phyloP scores from a whole-genome alignment of 192 early-diverging fungal species.

The Coemansia asiatica region DNA sequence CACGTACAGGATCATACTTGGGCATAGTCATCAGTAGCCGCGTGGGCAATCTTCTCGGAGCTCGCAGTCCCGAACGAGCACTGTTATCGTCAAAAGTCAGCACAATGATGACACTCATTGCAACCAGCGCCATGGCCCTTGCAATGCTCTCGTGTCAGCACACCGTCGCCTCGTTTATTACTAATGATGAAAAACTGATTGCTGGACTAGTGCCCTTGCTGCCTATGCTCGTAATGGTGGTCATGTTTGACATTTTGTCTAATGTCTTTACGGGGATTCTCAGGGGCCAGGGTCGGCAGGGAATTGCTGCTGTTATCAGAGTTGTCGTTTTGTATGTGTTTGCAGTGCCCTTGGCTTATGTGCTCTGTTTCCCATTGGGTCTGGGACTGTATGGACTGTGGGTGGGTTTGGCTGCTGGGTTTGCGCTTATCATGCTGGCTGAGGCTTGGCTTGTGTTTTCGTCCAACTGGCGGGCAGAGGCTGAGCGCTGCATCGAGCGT shows the following conservation, averaged over 20 bases:
- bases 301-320: slow-evolving; percentile 53
- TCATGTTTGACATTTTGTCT: slow-evolving; percentile 58
- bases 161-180: slow-evolving; percentile 57
- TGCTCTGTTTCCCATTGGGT: slow-evolving; percentile 52
- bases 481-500: slow-evolving; percentile 27
- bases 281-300: slow-evolving; percentile 59
- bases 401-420: slow-evolving; percentile 54
- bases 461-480: slow-evolving; percentile 44
- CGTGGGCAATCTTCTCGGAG: slow-evolving; percentile 76
- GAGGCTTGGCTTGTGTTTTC: slow-evolving; percentile 39
- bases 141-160: slow-evolving; percentile 61
- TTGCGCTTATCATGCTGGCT: slow-evolving; percentile 25
- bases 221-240: slow-evolving; percentile 36
- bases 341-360: slow-evolving; percentile 56
- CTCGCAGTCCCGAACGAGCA: slow-evolving; percentile 42
- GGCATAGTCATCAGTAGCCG: slow-evolving; percentile 79
- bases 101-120: slow-evolving; percentile 53
- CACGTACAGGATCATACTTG: slow-evolving; percentile 70
- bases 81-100: slow-evolving; percentile 46
- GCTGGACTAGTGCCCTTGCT: slow-evolving; percentile 21
- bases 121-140: slow-evolving; percentile 28
- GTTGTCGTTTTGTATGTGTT: slow-evolving; percentile 55
- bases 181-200: slow-evolving; percentile 29
- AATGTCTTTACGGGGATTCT: slow-evolving; percentile 62
- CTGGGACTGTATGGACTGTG: slow-evolving; percentile 68